Percentiles rank a stretch among this genome's conserved stretches.
phyloP scores from a whole-genome alignment of 805 yeast species.

The Metschnikowia proteae region DNA sequence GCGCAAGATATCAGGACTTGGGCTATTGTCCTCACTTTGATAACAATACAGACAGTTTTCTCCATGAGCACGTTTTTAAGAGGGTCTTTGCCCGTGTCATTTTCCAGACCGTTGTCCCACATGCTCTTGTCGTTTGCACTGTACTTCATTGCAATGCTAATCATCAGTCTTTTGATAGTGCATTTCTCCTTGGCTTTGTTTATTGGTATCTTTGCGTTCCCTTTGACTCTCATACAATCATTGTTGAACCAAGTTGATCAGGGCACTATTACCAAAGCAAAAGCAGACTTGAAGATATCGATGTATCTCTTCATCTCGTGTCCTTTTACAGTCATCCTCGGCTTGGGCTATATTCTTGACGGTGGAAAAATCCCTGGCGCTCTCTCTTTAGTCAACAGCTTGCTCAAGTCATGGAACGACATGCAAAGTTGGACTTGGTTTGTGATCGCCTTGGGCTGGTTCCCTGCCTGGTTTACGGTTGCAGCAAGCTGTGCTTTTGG shows the following conservation, averaged over 20 bases:
- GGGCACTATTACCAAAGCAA: slow-evolving; percentile 5
- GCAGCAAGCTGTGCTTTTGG: slow-evolving; percentile 30
- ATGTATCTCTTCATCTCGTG: slow-evolving; percentile 43
- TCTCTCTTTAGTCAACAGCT: slow-evolving; percentile 43
- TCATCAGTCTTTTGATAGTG: slow-evolving; percentile 71
- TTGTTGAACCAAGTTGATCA: slow-evolving; percentile 18
- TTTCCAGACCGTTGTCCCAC: slow-evolving; percentile 23
- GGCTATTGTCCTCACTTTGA: background rate
- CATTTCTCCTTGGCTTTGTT: slow-evolving; percentile 79
- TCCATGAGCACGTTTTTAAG: slow-evolving; percentile 2
- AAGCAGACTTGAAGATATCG: slow-evolving; percentile 24
- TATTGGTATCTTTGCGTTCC: slow-evolving; percentile 69
- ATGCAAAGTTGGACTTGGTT: slow-evolving; percentile 86
- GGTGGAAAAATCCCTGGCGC: slow-evolving; percentile 28
- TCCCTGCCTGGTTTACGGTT: slow-evolving; percentile 68
- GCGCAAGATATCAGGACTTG: background rate
- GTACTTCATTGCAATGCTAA: slow-evolving; percentile 56
- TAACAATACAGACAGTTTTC: slow-evolving; percentile 5
- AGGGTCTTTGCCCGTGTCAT: slow-evolving; percentile 4
- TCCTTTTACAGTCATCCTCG: slow-evolving; percentile 42
- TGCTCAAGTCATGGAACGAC: slow-evolving; percentile 62
- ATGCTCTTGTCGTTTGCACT: slow-evolving; percentile 47
- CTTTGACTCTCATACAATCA: slow-evolving; percentile 60
- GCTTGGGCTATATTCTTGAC: slow-evolving; percentile 26
- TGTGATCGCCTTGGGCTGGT: slow-evolving; percentile 69